These are phyloP conservation scores for Penicillium sp. DNA, from an alignment of 2,329 filamentous ascomycete species.

Conservation along the genomic window DNA sequence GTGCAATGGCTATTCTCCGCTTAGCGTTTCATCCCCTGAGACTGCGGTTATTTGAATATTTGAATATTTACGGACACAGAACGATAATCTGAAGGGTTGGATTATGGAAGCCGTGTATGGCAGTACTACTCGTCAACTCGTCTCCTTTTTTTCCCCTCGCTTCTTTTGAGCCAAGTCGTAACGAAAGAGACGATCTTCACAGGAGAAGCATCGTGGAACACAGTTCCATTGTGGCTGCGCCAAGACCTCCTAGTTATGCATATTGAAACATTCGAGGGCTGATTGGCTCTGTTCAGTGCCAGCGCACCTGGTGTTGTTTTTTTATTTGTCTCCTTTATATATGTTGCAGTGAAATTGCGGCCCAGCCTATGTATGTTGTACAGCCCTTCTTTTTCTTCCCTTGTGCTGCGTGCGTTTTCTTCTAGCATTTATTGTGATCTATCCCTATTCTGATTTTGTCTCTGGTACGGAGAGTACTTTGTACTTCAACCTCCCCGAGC, in stretches of 20 bases:
- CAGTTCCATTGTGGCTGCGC: neutral
- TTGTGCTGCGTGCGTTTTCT: neutral
- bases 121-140: neutral
- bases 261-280: neutral
- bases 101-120: neutral
- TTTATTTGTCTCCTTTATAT: conserved; percentile 4
- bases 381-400: neutral
- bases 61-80: neutral
- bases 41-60: neutral
- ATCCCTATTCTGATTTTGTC: neutral
- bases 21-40: conserved; percentile 12
- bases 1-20: conserved; percentile 12
- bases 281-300: conserved; percentile 3
- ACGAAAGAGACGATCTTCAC: neutral
- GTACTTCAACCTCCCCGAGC: too few relatives aligned
- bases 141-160: neutral
- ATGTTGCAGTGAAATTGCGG: neutral
- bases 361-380: neutral
- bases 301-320: conserved; percentile 8
- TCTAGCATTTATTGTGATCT: neutral
- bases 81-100: neutral
- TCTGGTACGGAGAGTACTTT: neutral
- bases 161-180: neutral
- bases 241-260: conserved; percentile 2
- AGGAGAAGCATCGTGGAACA: neutral